Conservation (phyloP, 108 stramenopile genomes). For the Discostella stelligeroides region DNA sequence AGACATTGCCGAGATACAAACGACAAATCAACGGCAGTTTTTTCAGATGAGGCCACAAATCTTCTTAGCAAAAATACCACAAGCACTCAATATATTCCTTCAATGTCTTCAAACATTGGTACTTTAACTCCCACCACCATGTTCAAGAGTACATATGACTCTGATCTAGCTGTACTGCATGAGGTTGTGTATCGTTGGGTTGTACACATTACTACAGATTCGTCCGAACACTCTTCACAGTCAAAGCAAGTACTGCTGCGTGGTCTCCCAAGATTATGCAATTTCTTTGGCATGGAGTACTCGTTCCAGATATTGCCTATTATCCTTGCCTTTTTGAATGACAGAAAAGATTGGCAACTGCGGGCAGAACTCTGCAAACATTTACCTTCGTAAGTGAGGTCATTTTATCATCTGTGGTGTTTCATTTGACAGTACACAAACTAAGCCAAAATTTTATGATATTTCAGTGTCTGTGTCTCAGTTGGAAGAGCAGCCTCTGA, state of each 20-base stretch:
- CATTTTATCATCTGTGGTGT: not conserved
- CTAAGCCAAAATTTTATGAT: not conserved
- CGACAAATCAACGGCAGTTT: constrained; percentile 14
- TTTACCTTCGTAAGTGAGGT: constrained; percentile 59
- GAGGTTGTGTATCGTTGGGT: constrained; percentile 88
- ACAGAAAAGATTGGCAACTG: constrained; percentile 92
- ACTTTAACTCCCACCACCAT: constrained; percentile 29
- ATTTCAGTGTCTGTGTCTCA: constrained; percentile 72
- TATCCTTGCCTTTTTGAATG: constrained; percentile 92
- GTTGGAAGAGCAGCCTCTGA: constrained; percentile 91
- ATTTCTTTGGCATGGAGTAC: constrained; percentile 93
- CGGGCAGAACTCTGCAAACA: constrained; percentile 89
- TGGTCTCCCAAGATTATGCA: constrained; percentile 84
- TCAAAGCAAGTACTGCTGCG: constrained; percentile 82
- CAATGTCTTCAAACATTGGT: not conserved
- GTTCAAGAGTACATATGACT: constrained; percentile 71
- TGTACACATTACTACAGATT: constrained; percentile 85
- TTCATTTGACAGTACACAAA: not conserved
- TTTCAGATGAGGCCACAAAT: constrained; percentile 41
- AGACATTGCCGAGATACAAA: constrained; percentile 19
- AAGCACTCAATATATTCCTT: not conserved
- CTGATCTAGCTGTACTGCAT: constrained; percentile 76
- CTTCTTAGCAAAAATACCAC: constrained; percentile 23
- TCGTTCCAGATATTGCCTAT: constrained; percentile 89
- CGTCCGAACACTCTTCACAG: constrained; percentile 80